These are phyloP conservation scores for Scorias spongiosa DNA, from an alignment of 2,329 filamentous ascomycete genomes.

Conservation along the genomic window DNA sequence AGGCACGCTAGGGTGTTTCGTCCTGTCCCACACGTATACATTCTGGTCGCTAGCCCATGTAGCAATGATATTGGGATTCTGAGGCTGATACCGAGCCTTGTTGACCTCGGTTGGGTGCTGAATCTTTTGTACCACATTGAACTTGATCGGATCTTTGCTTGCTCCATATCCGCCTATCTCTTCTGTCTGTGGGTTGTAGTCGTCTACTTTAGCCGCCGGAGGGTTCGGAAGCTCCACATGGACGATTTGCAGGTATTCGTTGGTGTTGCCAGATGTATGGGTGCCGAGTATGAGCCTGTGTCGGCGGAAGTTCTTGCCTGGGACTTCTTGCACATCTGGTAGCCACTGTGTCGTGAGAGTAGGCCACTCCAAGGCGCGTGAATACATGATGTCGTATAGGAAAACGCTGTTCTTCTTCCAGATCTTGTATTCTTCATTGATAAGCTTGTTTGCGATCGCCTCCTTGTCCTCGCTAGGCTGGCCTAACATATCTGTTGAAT, in stretches of 20 bases:
- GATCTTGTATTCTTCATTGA: constrained; percentile 99
- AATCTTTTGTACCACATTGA: constrained; percentile 88
- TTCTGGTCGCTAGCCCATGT: constrained; percentile 79
- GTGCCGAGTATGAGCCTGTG: constrained; percentile 89
- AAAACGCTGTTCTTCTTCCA: constrained; percentile 99
- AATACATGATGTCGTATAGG: constrained; percentile 94
- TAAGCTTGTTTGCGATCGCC: constrained; percentile 60
- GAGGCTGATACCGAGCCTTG: constrained; percentile 93
- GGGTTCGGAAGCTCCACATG: constrained; percentile 84
- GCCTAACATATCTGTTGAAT: constrained; percentile 1
- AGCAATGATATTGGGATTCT: constrained; percentile 92
- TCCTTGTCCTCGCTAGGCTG: constrained; percentile 10
- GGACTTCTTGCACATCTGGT: constrained; percentile 73
- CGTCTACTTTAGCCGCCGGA: constrained; percentile 53
- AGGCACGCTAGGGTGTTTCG: constrained; percentile 74
- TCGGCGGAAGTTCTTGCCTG: constrained; percentile 72
- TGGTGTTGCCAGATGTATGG: constrained; percentile 71
- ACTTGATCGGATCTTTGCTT: constrained; percentile 62
- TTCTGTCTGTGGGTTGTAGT: constrained; percentile 82
- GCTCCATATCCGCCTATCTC: constrained; percentile 90
- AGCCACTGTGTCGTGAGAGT: constrained; percentile 97
- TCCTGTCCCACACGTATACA: constrained; percentile 88
- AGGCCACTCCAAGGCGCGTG: constrained; percentile 91
- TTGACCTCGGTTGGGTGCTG: constrained; percentile 95
- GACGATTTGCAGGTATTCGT: constrained; percentile 89